Percentiles rank a stretch among this genome's conserved stretches.
phyloP scores from a whole-genome alignment of 768 basidiomycete genomes.

The Macrocybe gigantea region DNA sequence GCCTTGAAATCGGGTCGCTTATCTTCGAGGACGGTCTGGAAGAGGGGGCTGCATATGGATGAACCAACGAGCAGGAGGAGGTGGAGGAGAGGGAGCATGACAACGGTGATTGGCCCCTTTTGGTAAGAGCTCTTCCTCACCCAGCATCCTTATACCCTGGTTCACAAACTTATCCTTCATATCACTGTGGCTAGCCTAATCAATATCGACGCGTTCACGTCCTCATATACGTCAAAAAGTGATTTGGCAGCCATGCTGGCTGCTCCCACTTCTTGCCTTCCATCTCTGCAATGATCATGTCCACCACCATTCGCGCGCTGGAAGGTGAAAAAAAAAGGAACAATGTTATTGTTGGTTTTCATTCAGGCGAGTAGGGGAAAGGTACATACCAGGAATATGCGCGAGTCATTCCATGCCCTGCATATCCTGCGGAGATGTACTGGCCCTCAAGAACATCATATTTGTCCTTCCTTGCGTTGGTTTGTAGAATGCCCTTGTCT shows the following conservation, averaged over 20 bases:
- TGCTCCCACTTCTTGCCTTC: slow-evolving; percentile 36
- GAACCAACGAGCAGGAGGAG: too few species aligned
- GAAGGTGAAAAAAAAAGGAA: not conserved
- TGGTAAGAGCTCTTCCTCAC: too few species aligned
- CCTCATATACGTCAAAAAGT: slow-evolving; percentile 32
- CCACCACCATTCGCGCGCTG: slow-evolving; percentile 58
- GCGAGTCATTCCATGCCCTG: slow-evolving; percentile 57
- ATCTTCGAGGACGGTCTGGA: too few species aligned
- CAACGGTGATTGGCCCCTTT: too few species aligned
- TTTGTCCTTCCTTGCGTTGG: not conserved
- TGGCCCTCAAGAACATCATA: slow-evolving; percentile 30
- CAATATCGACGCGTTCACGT: too few species aligned
- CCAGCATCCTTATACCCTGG: too few species aligned
- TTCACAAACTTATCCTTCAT: too few species aligned
- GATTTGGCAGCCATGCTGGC: slow-evolving; percentile 61
- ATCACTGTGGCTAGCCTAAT: too few species aligned
- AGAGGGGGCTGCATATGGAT: too few species aligned
- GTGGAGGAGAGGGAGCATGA: too few species aligned
- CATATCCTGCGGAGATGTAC: slow-evolving; percentile 47
- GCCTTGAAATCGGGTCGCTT: slow-evolving; percentile 5
- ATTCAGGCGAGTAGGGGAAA: too few species aligned
- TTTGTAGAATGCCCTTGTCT: slow-evolving; percentile 7
- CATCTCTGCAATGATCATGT: slow-evolving; percentile 52
- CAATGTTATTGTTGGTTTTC: not conserved
- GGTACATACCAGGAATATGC: slow-evolving; percentile 33